phyloP scores from a whole-genome alignment of 306 rosid genomes.

The Pyrus betulifolia region DNA sequence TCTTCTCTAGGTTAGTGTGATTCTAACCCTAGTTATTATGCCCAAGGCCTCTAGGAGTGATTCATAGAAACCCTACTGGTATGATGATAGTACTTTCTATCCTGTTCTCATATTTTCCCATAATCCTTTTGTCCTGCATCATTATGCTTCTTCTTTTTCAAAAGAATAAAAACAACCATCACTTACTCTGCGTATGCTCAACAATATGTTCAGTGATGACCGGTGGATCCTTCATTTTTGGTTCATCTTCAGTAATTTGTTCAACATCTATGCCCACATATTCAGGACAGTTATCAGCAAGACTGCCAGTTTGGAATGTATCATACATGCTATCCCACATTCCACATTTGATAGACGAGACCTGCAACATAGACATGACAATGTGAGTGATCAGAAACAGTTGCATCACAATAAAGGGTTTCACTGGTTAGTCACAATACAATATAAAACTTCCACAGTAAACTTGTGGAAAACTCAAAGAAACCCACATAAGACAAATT shows the following conservation, averaged over 20 bases:
- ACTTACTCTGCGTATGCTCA: conserved; percentile 44
- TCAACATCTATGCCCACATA: conserved; percentile 56
- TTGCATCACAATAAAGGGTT: background rate
- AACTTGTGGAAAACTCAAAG: background rate
- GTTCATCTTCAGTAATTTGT: conserved; percentile 31
- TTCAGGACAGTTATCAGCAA: conserved; percentile 26
- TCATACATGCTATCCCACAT: conserved; percentile 82
- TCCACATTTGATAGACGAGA: conserved; percentile 70
- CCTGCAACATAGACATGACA: conserved; percentile 30
- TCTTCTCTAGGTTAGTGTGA: too few relatives aligned
- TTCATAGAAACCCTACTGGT: too few relatives aligned
- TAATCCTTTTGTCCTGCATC: too few relatives aligned
- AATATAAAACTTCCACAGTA: background rate
- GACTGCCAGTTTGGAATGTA: conserved; percentile 49
- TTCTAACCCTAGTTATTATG: too few relatives aligned
- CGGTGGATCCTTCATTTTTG: conserved; percentile 21
- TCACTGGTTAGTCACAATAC: background rate
- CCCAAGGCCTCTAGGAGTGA: too few relatives aligned
- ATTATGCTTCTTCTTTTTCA: too few relatives aligned
- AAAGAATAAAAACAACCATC: background rate
- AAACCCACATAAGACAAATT: background rate
- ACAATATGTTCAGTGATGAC: conserved; percentile 10
- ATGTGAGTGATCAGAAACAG: conserved; percentile 5
- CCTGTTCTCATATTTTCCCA: too few relatives aligned
- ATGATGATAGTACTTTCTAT: too few relatives aligned